Evolutionary conservation across 108 stramenopile species (phyloP).

Genomic region (Pinguiococcus pyrenoidosus): DNA sequence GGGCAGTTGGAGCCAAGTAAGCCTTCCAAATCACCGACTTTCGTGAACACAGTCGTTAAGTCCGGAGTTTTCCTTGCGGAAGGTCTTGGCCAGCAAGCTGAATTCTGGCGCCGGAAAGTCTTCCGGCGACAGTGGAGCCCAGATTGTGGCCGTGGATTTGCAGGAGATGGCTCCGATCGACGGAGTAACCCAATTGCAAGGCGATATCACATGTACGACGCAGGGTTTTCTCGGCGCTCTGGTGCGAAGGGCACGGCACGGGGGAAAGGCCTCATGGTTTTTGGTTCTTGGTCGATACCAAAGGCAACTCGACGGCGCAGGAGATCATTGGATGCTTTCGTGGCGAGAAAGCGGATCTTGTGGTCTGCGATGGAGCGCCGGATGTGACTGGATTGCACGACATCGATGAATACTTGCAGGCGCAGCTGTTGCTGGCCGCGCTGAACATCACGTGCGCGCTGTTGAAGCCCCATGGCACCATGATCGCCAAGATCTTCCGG

Average conservation of each 20-base stretch:
- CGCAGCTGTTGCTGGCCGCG: constrained; percentile 75
- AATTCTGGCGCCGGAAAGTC: too few species aligned
- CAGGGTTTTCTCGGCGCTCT: too few species aligned
- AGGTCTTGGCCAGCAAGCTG: too few species aligned
- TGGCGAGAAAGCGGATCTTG: constrained; percentile 72
- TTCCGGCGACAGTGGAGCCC: too few species aligned
- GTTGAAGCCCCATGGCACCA: constrained; percentile 63
- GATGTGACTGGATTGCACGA: constrained; percentile 91
- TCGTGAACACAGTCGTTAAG: too few species aligned
- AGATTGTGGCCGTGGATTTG: too few species aligned
- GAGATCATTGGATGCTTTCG: constrained; percentile 60
- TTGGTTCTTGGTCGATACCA: background rate
- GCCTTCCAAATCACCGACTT: too few species aligned
- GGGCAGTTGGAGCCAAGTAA: constrained; percentile 93
- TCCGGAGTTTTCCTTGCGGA: too few species aligned
- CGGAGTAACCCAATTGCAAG: constrained; percentile 74
- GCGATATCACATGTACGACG: constrained; percentile 95
- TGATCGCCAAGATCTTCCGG: constrained; percentile 97
- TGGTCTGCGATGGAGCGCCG: constrained; percentile 96
- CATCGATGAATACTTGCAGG: constrained; percentile 86
- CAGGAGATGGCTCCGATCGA: constrained; percentile 84
- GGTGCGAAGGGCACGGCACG: constrained; percentile 20
- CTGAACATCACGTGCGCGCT: constrained; percentile 80
- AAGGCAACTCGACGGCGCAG: constrained; percentile 48
- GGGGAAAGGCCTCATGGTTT: background rate